Evolutionary conservation across 495 filamentous ascomycete species (phyloP).

Genomic region (Xylaria grammica): DNA sequence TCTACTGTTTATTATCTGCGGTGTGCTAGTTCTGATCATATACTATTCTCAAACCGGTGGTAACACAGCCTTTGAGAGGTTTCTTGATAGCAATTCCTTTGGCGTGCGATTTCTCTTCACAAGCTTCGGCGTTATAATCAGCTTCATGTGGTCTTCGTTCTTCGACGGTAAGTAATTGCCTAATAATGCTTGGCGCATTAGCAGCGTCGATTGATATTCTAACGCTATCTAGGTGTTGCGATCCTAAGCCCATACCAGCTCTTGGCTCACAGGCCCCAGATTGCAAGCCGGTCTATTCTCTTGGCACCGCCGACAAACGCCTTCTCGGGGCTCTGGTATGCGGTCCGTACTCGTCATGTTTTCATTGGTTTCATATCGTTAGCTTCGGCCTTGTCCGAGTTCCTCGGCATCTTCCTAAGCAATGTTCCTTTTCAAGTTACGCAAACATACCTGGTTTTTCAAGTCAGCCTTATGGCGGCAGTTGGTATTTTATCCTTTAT

Average conservation of each 20-base stretch:
- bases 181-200: neutral
- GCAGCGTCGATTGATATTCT: constrained; percentile 1
- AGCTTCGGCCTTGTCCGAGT: constrained; percentile 43
- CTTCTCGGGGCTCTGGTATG: constrained; percentile 42
- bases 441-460: constrained; percentile 24
- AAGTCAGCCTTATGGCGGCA: constrained; percentile 40
- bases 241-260: constrained; percentile 39
- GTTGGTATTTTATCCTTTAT: constrained; percentile 43
- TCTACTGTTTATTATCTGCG: too few species aligned
- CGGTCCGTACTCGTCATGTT: constrained; percentile 36
- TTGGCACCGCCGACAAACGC: constrained; percentile 41
- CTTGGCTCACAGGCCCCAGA: constrained; percentile 31
- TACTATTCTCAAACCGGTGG: constrained; percentile 48
- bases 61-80: constrained; percentile 47
- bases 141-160: constrained; percentile 44
- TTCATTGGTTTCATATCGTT: constrained; percentile 39
- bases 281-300: constrained; percentile 41
- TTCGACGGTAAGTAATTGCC: constrained; percentile 2
- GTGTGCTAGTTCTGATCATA: constrained; percentile 44
- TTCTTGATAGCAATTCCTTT: constrained; percentile 51
- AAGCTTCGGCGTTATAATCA: constrained; percentile 45
- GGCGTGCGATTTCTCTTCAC: constrained; percentile 54
- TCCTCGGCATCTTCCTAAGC: constrained; percentile 44
- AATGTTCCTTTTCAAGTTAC: constrained; percentile 47
- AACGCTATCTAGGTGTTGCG: constrained; percentile 11